Evolutionary conservation across 78 protist species (phyloP).

Genomic region (Dictyostelium intermedium): DNA sequence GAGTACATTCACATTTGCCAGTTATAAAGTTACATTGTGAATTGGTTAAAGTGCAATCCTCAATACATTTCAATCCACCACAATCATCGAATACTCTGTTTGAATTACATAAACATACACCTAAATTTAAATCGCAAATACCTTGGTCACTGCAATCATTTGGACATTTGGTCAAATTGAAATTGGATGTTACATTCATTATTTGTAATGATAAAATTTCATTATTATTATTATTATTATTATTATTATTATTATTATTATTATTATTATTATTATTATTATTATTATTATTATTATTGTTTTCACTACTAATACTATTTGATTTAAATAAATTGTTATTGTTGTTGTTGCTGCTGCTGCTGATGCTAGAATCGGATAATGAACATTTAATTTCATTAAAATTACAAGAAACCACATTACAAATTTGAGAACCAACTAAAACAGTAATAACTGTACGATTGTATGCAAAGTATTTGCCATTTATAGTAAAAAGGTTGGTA

Average conservation of each 20-base stretch:
- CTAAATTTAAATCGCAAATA: not conserved
- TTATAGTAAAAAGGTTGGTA: not conserved
- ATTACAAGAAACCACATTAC: not conserved
- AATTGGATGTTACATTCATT: not conserved
- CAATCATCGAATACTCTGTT: not conserved
- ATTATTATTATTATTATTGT: too few relatives aligned
- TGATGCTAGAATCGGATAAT: too few relatives aligned
- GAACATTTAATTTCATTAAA: not conserved
- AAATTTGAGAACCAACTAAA: not conserved
- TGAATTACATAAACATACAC: not conserved
- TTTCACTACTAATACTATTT: too few relatives aligned
- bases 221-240: too few relatives aligned
- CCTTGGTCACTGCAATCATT: not conserved
- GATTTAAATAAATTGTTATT: too few relatives aligned
- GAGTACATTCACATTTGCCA: not conserved
- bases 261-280: too few relatives aligned
- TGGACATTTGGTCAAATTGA: not conserved
- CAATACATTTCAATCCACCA: not conserved
- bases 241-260: too few relatives aligned
- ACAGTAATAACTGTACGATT: not conserved
- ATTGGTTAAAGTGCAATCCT: not conserved
- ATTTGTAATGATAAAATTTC: not conserved
- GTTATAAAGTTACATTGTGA: not conserved
- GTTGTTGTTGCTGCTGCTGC: too few relatives aligned
- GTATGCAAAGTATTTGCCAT: not conserved